Evolutionary conservation across 2,329 filamentous ascomycete species (phyloP).

Genomic region (Colletotrichum cereale): DNA sequence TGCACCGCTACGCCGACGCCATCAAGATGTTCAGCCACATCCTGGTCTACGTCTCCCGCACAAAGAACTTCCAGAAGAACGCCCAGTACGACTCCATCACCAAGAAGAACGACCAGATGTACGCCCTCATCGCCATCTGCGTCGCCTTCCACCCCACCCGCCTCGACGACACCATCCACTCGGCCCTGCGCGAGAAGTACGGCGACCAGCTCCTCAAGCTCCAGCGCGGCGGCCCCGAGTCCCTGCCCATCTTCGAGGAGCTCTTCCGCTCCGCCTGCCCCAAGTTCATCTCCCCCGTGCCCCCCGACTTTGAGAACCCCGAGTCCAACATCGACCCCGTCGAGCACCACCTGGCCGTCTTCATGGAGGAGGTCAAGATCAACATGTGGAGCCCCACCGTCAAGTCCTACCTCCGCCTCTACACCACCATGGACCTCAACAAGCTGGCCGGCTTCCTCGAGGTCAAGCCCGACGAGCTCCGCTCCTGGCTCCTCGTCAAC

Average conservation of each 20-base stretch:
- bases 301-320: conserved; percentile 97
- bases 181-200: conserved; percentile 97
- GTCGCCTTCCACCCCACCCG: conserved; percentile 97
- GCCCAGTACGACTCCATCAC: conserved; percentile 98
- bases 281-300: conserved; percentile 98
- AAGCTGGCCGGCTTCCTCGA: conserved; percentile 98
- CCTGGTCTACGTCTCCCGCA: conserved; percentile 96
- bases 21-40: conserved; percentile 99
- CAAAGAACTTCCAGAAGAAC: conserved; percentile 99
- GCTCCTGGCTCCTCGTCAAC: conserved; percentile 94
- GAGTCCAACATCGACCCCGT: conserved; percentile 95
- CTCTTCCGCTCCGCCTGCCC: conserved; percentile 98
- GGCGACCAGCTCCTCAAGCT: conserved; percentile 97
- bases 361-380: conserved; percentile 99
- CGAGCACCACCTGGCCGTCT: conserved; percentile 96
- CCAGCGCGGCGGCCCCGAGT: conserved; percentile 95
- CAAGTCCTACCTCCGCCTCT: conserved; percentile 98
- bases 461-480: conserved; percentile 94
- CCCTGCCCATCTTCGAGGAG: conserved; percentile 97
- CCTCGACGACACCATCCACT: conserved; percentile 99
- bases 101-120: conserved; percentile 99
- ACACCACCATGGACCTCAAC: conserved; percentile 99
- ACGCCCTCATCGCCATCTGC: conserved; percentile 98
- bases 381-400: conserved; percentile 98
- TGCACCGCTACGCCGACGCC: conserved; percentile 98